Evolutionary conservation across 345 rosid species (phyloP).

Genomic region (Brassica carinata): DNA sequence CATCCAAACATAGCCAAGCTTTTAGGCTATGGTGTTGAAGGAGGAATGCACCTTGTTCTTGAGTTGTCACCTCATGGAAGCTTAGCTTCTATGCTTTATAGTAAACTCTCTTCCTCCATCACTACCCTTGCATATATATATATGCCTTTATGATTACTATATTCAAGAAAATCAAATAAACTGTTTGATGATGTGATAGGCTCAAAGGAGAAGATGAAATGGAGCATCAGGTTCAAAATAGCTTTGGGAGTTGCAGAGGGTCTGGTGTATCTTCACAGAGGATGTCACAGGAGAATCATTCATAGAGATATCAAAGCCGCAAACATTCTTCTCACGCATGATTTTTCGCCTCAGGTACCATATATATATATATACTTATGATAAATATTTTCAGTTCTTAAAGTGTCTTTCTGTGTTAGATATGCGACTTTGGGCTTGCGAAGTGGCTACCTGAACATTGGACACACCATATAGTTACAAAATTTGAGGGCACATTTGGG

Average conservation of each 20-base stretch:
- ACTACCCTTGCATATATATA: neutral
- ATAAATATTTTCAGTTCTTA: neutral
- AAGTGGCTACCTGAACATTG: slow-evolving; percentile 96
- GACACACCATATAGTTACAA: slow-evolving; percentile 88
- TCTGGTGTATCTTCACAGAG: slow-evolving; percentile 66
- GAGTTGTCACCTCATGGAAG: slow-evolving; percentile 91
- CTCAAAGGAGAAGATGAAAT: slow-evolving; percentile 56
- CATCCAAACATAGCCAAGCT: slow-evolving; percentile 86
- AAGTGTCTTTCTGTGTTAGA: slow-evolving; percentile 48
- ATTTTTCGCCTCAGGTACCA: slow-evolving; percentile 70
- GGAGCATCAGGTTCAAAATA: slow-evolving; percentile 65
- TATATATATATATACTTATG: neutral
- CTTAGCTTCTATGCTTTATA: slow-evolving; percentile 80
- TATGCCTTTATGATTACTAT: neutral
- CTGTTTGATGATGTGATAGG: slow-evolving; percentile 42
- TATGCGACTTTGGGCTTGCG: slow-evolving; percentile 95
- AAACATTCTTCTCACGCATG: slow-evolving; percentile 71
- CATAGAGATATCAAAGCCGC: slow-evolving; percentile 87
- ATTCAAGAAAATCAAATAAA: neutral
- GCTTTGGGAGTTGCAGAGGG: slow-evolving; percentile 70
- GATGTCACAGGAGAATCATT: slow-evolving; percentile 72
- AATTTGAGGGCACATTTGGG: slow-evolving; percentile 98
- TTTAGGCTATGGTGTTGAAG: slow-evolving; percentile 87
- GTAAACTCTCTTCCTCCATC: slow-evolving; percentile 43
- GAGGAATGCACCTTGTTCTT: slow-evolving; percentile 92